Evolutionary conservation across 2,329 filamentous ascomycete species (phyloP), one percentile per base, ranked within the genome.

Genomic region (Hymenoscyphus salicellus): DNA sequence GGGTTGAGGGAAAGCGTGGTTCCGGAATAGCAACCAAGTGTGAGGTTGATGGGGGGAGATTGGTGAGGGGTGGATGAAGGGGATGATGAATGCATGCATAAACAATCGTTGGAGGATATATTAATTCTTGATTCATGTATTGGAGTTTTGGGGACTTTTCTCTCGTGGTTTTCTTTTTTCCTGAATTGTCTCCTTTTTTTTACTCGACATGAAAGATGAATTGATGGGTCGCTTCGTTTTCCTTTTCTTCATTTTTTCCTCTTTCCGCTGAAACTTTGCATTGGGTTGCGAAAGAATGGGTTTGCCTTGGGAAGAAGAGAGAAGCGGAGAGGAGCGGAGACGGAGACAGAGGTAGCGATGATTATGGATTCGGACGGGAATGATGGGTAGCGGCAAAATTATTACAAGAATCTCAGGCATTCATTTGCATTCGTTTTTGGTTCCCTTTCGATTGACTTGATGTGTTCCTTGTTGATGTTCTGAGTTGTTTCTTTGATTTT

Each of bases 1-100:
- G 62, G 62, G 1, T 58, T 76, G 28, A 63, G 75, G 46, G 72
- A 75, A 63, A 67, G 68, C 7, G 69, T 66, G 1, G 57, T 66
- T 32, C 69, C 68, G 16, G 58, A 73, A 43, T 71, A 69, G 58
- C 46, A 55, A 56, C 33, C 62, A 63, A 26, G 26, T 16, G 20
- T 23, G 6, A 41, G 10, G 28, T 14, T 60, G 16, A 3, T 30
- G 28, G 23, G 33, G n/a, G 41, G 46, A 2, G 43, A 46, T 38
- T 63, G 49, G 46, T 60, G 58, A 60, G 28, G 28, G 28, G 28
- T 3, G 28, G 28, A 6, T 6, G 28, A 6, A 6, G 23, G 4
- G 20, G 17, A 23, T 20, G n/a, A 8, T n/a, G 20, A 23, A 20
- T 23, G 46, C 46, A 49, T 49, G 46, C 46, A 49, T 49, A 49